A percentile compares a stretch with the other conserved stretches of the same genome.
phyloP scores from a whole-genome alignment of 768 basidiomycete species.

The Mycena galericulata region DNA sequence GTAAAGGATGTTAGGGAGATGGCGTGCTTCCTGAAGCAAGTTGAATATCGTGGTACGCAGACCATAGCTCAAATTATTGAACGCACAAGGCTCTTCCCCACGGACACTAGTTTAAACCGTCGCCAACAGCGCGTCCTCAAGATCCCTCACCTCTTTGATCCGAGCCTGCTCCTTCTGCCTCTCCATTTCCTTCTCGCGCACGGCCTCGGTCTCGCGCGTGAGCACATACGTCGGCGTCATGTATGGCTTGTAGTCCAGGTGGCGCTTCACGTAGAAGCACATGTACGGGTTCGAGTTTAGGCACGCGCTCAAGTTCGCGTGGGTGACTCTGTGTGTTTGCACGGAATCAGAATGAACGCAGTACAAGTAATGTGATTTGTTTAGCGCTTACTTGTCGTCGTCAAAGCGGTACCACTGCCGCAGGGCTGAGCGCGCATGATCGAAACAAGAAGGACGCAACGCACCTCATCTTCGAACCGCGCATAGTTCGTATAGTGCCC shows the following conservation, averaged over 20 bases:
- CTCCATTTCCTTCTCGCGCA: conserved; percentile 61
- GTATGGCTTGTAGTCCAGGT: conserved; percentile 85
- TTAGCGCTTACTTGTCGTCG: conserved; percentile 87
- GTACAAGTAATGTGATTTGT: too few relatives aligned
- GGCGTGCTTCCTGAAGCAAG: too few relatives aligned
- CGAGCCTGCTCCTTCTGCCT: conserved; percentile 18
- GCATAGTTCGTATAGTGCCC: conserved; percentile 95
- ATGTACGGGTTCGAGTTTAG: conserved; percentile 87
- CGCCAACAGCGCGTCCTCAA: conserved; percentile 24
- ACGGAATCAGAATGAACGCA: too few relatives aligned
- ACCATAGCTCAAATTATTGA: too few relatives aligned
- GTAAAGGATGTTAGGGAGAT: too few relatives aligned
- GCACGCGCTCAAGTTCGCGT: conserved; percentile 74
- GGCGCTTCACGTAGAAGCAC: conserved; percentile 95
- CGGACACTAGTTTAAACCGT: not conserved
- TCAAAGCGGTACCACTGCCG: conserved; percentile 93
- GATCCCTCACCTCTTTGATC: conserved; percentile 10
- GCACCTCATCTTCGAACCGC: conserved; percentile 85
- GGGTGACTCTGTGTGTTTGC: conserved; percentile 70
- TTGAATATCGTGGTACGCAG: too few relatives aligned
- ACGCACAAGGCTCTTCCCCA: too few relatives aligned
- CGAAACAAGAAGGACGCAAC: conserved; percentile 37
- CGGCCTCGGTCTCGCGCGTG: conserved; percentile 70
- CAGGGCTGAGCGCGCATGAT: not conserved
- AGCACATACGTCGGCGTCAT: conserved; percentile 76